Evolutionary conservation across 768 basidiomycete genomes (phyloP), one percentile per base, ranked within the genome.

Genomic region (Trametes sanguinea): DNA sequence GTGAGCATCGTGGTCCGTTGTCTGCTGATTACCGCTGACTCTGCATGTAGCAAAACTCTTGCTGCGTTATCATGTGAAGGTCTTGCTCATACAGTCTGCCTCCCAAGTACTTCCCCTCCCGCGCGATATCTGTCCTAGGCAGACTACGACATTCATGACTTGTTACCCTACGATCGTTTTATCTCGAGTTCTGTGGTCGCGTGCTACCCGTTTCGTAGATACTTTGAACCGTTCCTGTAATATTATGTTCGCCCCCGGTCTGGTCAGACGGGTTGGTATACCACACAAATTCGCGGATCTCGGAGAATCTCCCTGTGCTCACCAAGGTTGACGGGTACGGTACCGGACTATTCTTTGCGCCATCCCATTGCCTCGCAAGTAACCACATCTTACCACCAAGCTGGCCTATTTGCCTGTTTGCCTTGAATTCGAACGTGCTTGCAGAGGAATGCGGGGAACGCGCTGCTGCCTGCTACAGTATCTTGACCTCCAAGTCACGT

Each of bases 11-110:
- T 17, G 17, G 9, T 30, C n/a, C 9, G 17, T 11, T 17, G 7
- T 10, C 29, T 16, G 7, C 4, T 30, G 42, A 16, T 1, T 9
- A 10, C 35, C 2, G 29, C 39, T 33, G 0, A 39, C 37, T 14
- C 13, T 32, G 11, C 17, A 51, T 59, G 33, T 72, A 95, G 92
- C 94, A 96, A 92, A 97, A 97, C 77, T 90, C 91, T 29, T 98
- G 95, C 77, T 97, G 95, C 72, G 81, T 92, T 63, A 78, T 96
- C 75, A 90, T 91, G 89, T 92, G 79, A 48, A 57, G 30, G 1
- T 6, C 6, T 14, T n/a, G 11, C 30, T 30, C 22, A 5, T 10
- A 45, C 44, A 4, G 6, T 8, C 29, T 32, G 13, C 30, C 48
- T 30, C 6, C 11, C 11, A 22, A 22, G 27, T 22, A 7, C 7